A percentile compares a stretch with the other conserved stretches of the same genome.
These are phyloP conservation scores for Cicer pinnatifidum DNA, from an alignment of 306 rosid genomes.

Conservation along the genomic window DNA sequence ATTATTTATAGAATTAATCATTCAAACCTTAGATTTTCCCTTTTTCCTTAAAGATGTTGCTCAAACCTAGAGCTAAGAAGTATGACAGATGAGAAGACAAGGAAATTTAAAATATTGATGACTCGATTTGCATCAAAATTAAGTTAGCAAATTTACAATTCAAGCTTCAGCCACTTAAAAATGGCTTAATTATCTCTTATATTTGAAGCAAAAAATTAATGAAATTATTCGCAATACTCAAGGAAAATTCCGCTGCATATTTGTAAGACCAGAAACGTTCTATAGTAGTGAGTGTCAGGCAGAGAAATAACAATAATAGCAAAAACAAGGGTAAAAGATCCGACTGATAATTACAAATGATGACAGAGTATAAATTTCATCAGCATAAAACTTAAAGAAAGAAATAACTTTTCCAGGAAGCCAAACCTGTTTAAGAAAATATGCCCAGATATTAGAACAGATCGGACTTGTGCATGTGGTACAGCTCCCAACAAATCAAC, in stretches of 20 bases:
- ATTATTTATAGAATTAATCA: not conserved
- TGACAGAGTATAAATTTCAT: conserved; percentile 18
- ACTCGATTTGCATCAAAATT: conserved; percentile 23
- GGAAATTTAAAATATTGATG: conserved; percentile 1
- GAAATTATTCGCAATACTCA: not conserved
- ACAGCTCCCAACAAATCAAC: conserved; percentile 94
- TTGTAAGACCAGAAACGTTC: not conserved
- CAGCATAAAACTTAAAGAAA: conserved; percentile 7
- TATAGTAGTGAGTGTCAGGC: conserved; percentile 12
- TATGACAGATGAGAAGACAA: conserved; percentile 5
- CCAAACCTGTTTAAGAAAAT: conserved; percentile 87
- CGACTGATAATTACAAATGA: conserved; percentile 25
- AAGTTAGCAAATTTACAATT: conserved; percentile 6
- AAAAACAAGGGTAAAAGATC: conserved; percentile 10
- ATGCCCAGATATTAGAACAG: conserved; percentile 81
- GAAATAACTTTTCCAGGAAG: conserved; percentile 4
- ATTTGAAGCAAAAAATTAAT: not conserved
- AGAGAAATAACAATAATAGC: conserved; percentile 16
- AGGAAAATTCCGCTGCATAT: not conserved
- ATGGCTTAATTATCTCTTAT: not conserved
- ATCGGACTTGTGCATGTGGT: conserved; percentile 75
- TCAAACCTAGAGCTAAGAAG: conserved; percentile 14
- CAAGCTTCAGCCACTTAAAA: conserved; percentile 30
- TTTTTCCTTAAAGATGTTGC: not conserved
- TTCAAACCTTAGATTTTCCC: not conserved